A percentile compares a stretch with the other conserved stretches of the same genome.
phyloP scores from a whole-genome alignment of 441 rosid species.

The Hura crepitans region DNA sequence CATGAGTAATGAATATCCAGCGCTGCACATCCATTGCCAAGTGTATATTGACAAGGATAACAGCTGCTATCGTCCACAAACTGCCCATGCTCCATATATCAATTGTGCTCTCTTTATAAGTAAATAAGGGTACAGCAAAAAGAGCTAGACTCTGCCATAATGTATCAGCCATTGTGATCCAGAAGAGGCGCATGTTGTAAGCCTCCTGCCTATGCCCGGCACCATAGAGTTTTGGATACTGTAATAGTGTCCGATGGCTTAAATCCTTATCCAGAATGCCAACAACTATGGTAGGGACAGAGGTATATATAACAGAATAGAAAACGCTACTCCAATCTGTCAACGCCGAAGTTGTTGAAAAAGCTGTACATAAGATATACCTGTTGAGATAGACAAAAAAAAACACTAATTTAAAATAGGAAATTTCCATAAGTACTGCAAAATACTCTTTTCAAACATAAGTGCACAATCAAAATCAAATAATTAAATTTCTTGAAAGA shows the following conservation, averaged over 20 bases:
- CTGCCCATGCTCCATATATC: constrained; percentile 84
- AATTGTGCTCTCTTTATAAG: constrained; percentile 56
- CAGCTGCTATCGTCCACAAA: constrained; percentile 77
- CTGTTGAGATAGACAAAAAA: constrained; percentile 34
- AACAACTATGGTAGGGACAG: constrained; percentile 66
- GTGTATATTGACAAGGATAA: constrained; percentile 65
- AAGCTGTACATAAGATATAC: constrained; percentile 69
- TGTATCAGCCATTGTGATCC: constrained; percentile 71
- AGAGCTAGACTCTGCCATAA: constrained; percentile 81
- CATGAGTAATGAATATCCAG: constrained; percentile 60
- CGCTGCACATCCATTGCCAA: constrained; percentile 70
- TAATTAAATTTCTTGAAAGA: not conserved
- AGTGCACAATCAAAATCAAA: no score
- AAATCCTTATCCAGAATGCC: constrained; percentile 74
- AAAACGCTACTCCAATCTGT: constrained; percentile 86
- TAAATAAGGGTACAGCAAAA: constrained; percentile 48
- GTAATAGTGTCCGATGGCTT: constrained; percentile 56
- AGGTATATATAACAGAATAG: constrained; percentile 71
- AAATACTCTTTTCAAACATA: no score
- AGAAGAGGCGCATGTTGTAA: constrained; percentile 64
- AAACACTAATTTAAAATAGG: constrained; percentile 8
- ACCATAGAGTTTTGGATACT: constrained; percentile 66
- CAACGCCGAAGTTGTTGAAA: constrained; percentile 75
- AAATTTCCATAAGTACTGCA: no score
- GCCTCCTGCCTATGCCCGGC: constrained; percentile 75